These are phyloP conservation scores for Daphne laureola DNA, from an alignment of 441 rosid species.

Conservation along the genomic window DNA sequence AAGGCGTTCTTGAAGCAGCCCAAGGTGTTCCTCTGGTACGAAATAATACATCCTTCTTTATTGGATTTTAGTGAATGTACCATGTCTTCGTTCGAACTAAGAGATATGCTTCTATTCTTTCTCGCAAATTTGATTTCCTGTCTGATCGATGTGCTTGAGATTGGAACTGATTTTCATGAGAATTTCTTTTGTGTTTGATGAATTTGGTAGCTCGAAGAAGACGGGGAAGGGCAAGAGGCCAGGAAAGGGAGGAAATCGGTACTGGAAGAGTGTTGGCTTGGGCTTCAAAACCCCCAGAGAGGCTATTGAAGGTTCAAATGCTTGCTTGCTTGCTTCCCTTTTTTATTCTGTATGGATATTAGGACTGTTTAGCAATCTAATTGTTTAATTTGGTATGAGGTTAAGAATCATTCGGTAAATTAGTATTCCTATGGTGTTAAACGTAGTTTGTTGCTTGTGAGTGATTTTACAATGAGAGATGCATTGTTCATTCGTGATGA, in stretches of 20 bases:
- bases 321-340: too few species aligned
- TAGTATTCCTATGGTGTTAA: too few species aligned
- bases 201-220: slow-evolving; percentile 52
- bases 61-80: background rate
- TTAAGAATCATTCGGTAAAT: too few species aligned
- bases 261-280: slow-evolving; percentile 68
- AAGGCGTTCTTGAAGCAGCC: slow-evolving; percentile 85
- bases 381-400: too few species aligned
- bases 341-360: too few species aligned
- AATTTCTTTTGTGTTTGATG: background rate
- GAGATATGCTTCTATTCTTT: background rate
- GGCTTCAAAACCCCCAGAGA: slow-evolving; percentile 85
- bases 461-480: too few species aligned
- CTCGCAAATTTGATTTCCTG: background rate
- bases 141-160: background rate
- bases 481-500: too few species aligned
- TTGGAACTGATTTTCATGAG: background rate
- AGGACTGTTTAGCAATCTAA: too few species aligned
- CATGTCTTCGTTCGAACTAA: background rate
- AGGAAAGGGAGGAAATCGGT: slow-evolving; percentile 79
- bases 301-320: slow-evolving; percentile 58
- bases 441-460: too few species aligned
- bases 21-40: slow-evolving; percentile 65
- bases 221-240: slow-evolving; percentile 74
- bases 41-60: background rate